Percentiles rank a stretch among this genome's conserved stretches.
Evolutionary conservation across 1,284 basidiomycete genomes (phyloP).

Genomic region (Cutaneotrichosporon sp.): DNA sequence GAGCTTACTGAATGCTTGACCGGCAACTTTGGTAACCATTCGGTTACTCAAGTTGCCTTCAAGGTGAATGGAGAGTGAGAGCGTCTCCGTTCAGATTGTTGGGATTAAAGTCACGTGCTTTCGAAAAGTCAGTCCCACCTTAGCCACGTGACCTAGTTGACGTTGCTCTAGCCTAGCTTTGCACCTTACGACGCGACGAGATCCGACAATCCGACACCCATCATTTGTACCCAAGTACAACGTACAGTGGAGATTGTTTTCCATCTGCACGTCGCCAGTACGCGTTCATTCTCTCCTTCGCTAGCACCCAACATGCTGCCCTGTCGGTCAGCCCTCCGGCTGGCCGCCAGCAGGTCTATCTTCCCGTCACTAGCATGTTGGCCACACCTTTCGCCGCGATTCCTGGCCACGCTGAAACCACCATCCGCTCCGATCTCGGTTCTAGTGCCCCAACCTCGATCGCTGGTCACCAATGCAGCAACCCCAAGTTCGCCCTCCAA

Average conservation of each 20-base stretch:
- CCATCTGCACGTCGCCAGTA: neutral
- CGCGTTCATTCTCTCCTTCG: neutral
- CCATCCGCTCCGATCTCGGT: neutral
- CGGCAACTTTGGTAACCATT: no score
- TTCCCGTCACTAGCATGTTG: neutral
- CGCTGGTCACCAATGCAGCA: neutral
- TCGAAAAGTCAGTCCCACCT: no score
- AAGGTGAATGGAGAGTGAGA: no score
- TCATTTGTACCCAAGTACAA: no score
- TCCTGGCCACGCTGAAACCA: neutral
- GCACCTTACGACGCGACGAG: no score
- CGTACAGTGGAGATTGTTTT: neutral
- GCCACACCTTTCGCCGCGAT: neutral
- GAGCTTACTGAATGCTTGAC: no score
- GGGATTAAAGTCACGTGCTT: no score
- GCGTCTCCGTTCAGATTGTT: no score
- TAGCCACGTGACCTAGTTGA: no score
- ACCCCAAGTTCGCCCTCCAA: neutral
- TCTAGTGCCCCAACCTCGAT: neutral
- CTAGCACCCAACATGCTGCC: neutral
- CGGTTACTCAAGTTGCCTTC: no score
- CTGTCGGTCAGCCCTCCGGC: constrained; percentile 10
- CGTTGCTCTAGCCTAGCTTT: no score
- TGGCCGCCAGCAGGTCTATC: neutral
- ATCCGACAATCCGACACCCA: no score